Evolutionary conservation across 2,329 filamentous ascomycete species (phyloP).

Genomic region (Cladosporium oxysporum): DNA sequence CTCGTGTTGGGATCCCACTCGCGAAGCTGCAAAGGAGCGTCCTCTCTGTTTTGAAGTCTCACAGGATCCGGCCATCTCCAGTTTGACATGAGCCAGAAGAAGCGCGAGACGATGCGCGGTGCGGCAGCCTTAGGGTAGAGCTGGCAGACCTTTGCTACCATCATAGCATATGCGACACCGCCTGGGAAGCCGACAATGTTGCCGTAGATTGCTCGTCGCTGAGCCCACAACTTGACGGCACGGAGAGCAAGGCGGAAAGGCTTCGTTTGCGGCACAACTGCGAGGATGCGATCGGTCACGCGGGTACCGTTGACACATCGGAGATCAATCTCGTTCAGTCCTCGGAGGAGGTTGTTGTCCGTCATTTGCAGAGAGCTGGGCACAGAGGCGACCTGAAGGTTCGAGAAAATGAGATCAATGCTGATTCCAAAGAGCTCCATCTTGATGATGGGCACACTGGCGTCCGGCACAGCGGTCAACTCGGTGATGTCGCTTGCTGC

Average conservation of each 20-base stretch:
- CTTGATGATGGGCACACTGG: slow-evolving; percentile 96
- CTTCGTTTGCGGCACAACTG: slow-evolving; percentile 82
- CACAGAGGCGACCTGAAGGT: slow-evolving; percentile 45
- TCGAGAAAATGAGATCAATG: slow-evolving; percentile 80
- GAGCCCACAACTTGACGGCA: slow-evolving; percentile 95
- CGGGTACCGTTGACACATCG: slow-evolving; percentile 91
- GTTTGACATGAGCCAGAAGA: slow-evolving; percentile 86
- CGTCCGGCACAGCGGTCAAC: slow-evolving; percentile 81
- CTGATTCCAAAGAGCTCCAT: slow-evolving; percentile 88
- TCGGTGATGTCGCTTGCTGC: slow-evolving; percentile 79
- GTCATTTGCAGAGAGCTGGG: slow-evolving; percentile 68
- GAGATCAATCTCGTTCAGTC: slow-evolving; percentile 82
- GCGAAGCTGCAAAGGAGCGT: slow-evolving; percentile 74
- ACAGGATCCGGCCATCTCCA: slow-evolving; percentile 98
- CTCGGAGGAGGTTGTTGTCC: slow-evolving; percentile 81
- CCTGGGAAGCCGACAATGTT: slow-evolving; percentile 97
- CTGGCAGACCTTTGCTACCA: slow-evolving; percentile 93
- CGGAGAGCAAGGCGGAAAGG: slow-evolving; percentile 87
- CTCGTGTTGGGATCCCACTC: slow-evolving; percentile 95
- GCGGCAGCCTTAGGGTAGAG: slow-evolving; percentile 91
- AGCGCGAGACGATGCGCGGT: slow-evolving; percentile 86
- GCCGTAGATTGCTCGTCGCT: slow-evolving; percentile 86
- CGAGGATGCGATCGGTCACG: slow-evolving; percentile 89
- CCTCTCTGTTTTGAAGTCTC: slow-evolving; percentile 82
- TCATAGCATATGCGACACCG: slow-evolving; percentile 97